Evolutionary conservation across 805 yeast genomes (phyloP).

Genomic region (Barnettozyma siamensis): DNA sequence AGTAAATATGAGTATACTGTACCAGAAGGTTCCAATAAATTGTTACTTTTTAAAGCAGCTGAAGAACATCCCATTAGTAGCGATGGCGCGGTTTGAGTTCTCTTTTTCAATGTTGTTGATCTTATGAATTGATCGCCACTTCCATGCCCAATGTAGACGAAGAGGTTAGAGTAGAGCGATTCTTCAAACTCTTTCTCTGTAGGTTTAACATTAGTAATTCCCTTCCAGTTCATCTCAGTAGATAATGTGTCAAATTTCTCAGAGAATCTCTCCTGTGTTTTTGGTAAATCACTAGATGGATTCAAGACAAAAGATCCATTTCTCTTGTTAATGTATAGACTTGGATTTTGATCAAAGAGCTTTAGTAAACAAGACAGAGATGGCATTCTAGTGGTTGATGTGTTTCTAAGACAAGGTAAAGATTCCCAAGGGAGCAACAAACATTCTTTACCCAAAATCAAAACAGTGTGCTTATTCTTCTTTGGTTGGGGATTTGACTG

Average conservation of each 20-base stretch:
- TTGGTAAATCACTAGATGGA: constrained; percentile 71
- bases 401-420: constrained; percentile 44
- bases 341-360: constrained; percentile 24
- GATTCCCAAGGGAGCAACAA: constrained; percentile 90
- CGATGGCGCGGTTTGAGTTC: constrained; percentile 45
- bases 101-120: constrained; percentile 44
- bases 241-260: constrained; percentile 32
- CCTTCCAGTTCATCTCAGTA: constrained; percentile 39
- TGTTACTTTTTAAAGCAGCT: constrained; percentile 54
- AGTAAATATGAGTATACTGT: constrained; percentile 68
- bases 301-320: constrained; percentile 65
- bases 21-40: constrained; percentile 67
- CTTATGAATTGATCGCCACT: constrained; percentile 86
- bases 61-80: constrained; percentile 89
- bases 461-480: constrained; percentile 48
- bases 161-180: constrained; percentile 43
- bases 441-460: constrained; percentile 64
- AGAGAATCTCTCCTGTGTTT: constrained; percentile 58
- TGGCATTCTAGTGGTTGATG: constrained; percentile 72
- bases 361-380: constrained; percentile 44
- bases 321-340: constrained; percentile 19
- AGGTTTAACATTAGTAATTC: constrained; percentile 53
- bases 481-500: constrained; percentile 9
- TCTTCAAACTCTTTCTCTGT: constrained; percentile 44
- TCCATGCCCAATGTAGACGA: constrained; percentile 89